Evolutionary conservation across 345 rosid species (phyloP), one percentile per base, ranked within the genome.

Genomic region (Salix brachista): DNA sequence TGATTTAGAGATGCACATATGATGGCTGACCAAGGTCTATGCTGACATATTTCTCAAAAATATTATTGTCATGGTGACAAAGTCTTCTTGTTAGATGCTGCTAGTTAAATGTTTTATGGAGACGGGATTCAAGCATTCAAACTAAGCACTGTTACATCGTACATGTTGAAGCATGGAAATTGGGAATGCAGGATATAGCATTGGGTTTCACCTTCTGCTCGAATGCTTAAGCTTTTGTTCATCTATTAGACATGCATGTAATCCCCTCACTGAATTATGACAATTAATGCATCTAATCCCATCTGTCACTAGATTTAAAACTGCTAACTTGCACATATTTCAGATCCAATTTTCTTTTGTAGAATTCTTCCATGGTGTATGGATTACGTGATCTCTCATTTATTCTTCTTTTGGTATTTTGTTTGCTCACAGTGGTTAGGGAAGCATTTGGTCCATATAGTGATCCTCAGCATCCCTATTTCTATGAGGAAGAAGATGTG

Each of bases 391-490:
- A 26, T 36, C 48, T 74, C 4, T 75, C 37, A 34, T 70, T 62
- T 74, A 3, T 69, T 46, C n/a, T 5, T 67, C 34, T 6, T 34
- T 50, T 67, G 23, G 56, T 44, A 16, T 68, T 71, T n/a, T 21
- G 74, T 75, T 67, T 66, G 54, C 65, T 21, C 72, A 74, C 86
- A 94, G 97, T 94, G 98, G 91, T 92, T 75, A 92, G 98, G 85
- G 98, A 94, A 86, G 89, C 90, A 75, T 84, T 92, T 78, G 97
- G 98, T 44, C 98, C 97, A 34, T 94, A 91, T 77, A 84, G 78
- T 71, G 97, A 94, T 86, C 98, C 98, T 79, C 94, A 92, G 64
- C 98, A 94, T 85, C 90, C 97, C 44, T 91, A 94, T 66, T 88
- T 94, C 65, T 94, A 92, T 46, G 98, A 94, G 84, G 97, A 88